Conservation (phyloP, 2,329 filamentous ascomycete species). For the Calonectria hongkongensis region DNA sequence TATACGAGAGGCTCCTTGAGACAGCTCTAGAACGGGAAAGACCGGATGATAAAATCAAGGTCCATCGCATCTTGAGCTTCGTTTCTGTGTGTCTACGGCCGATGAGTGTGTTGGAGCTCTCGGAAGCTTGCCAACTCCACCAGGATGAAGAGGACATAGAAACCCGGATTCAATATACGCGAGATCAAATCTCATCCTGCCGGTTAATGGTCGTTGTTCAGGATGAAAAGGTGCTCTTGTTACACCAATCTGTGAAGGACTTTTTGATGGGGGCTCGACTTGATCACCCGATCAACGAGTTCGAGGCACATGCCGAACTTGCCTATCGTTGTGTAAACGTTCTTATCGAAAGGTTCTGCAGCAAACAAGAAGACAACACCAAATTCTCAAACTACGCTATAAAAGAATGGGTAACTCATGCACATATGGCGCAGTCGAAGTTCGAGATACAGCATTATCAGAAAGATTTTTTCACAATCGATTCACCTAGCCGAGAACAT, state of each 20-base stretch:
- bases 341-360: neutral
- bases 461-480: slow-evolving; percentile 4
- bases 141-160: slow-evolving; percentile 38
- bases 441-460: neutral
- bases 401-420: slow-evolving; percentile 3
- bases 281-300: neutral
- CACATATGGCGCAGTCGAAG: neutral
- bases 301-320: slow-evolving; percentile 2
- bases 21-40: slow-evolving; percentile 21
- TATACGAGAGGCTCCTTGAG: slow-evolving; percentile 41
- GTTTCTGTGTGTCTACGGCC: slow-evolving; percentile 34
- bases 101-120: slow-evolving; percentile 43
- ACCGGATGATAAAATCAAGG: neutral
- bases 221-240: slow-evolving; percentile 40
- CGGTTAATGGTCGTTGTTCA: slow-evolving; percentile 44
- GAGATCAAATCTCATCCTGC: slow-evolving; percentile 41
- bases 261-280: slow-evolving; percentile 25
- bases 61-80: slow-evolving; percentile 38
- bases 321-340: slow-evolving; percentile 3
- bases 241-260: slow-evolving; percentile 47
- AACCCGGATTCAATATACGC: slow-evolving; percentile 37
- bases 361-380: neutral
- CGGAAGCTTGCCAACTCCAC: slow-evolving; percentile 39
- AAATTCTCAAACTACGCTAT: neutral
- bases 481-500: neutral